Base-by-base conservation (phyloP, 2,329 filamentous ascomycete species). In the Furcasterigmium furcatum region DNA sequence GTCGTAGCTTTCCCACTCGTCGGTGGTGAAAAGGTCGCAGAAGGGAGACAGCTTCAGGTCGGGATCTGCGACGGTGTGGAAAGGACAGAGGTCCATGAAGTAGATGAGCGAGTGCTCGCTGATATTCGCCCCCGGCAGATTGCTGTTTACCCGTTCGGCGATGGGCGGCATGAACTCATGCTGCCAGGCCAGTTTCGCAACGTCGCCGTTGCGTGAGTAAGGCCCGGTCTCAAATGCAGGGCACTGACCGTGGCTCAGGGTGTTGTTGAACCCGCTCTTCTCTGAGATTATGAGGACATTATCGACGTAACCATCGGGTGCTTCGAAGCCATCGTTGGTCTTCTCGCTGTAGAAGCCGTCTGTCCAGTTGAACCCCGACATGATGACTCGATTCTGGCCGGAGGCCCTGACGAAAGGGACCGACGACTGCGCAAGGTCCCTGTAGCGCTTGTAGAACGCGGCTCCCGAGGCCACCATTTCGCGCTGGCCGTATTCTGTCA, bases 71-170 rank as follows among this genome's bases (percentile, higher is more conserved):
- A 95, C 82, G 0, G 88, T 92, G 54, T 86, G 78, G 67, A 90
- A 96, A 0, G 91, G 85, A 58, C 91, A 96, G 49, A 96, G 73
- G 56, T 96, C 90, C 90, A 96, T 96, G 27, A 96, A 62, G 46
- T 77, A 79, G 46, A 91, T 71, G 1, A 83, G 80, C 27, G 92
- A 83, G 1, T 69, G 58, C 12, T 73, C 59, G 3, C 77, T 79
- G 35, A 96, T 63, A 49, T 86, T 81, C 5, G 79, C 83, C 3
- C 87, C 86, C 0, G 76, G 76, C 1, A 96, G 72, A 49, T 85
- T 79, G 13, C 67, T 56, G 59, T 91, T 90, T 34, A 96, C 66
- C 8, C 88, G 81, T 3, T 73, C 64, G n/a, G 77, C 76, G 52
- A 96, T 88, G 1, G 80, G 65, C 0, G 82, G 79, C 2, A 82